phyloP scores from a whole-genome alignment of 2,329 filamentous ascomycete genomes.

The Diplodia sapinea region DNA sequence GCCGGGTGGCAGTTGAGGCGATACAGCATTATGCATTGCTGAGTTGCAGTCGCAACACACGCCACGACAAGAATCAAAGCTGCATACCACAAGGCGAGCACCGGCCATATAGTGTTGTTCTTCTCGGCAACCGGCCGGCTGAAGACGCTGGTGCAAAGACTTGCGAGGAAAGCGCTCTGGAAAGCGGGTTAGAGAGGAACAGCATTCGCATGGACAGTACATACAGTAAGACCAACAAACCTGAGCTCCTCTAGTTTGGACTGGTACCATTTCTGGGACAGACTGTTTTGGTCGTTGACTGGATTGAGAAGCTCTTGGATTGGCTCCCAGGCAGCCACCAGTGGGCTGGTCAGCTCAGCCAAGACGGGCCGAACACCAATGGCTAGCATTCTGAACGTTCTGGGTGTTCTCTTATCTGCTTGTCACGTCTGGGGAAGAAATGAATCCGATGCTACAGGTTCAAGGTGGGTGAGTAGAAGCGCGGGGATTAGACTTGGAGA shows the following conservation, averaged over 20 bases:
- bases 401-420: too few relatives aligned
- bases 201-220: too few relatives aligned
- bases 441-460: too few relatives aligned
- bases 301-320: background rate
- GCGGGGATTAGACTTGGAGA: too few relatives aligned
- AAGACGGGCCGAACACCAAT: background rate
- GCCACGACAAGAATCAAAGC: background rate
- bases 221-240: background rate
- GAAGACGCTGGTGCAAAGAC: background rate
- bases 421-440: too few relatives aligned
- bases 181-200: background rate
- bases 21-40: conserved; percentile 6
- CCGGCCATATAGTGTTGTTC: background rate
- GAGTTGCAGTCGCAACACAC: background rate
- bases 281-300: background rate
- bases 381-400: too few relatives aligned
- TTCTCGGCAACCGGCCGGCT: background rate
- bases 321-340: background rate
- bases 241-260: background rate
- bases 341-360: background rate
- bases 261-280: background rate
- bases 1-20: conserved; percentile 1
- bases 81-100: background rate
- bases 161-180: background rate
- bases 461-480: too few relatives aligned